These are phyloP conservation scores for Pleodorina starrii DNA, from an alignment of 139 green algal genomes.

Conservation along the genomic window DNA sequence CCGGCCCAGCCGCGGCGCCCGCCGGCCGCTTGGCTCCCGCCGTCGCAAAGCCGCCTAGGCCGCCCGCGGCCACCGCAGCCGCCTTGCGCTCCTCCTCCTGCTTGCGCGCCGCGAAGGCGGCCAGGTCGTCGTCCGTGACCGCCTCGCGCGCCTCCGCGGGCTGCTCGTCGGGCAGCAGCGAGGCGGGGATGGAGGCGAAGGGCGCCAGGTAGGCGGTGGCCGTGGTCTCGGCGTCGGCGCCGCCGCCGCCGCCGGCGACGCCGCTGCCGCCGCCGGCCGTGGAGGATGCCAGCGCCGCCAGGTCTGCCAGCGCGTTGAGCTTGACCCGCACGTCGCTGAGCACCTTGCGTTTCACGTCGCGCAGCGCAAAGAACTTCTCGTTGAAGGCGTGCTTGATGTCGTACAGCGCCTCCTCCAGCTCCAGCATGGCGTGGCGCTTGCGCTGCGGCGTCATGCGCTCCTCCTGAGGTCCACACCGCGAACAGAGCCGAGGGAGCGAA, in stretches of 20 bases:
- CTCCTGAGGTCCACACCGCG: too few species aligned
- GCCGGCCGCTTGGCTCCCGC: conserved; percentile 2
- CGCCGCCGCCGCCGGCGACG: background rate
- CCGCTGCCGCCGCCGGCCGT: background rate
- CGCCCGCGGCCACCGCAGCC: conserved; percentile 32
- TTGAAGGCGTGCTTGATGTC: conserved; percentile 78
- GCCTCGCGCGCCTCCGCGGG: conserved; percentile 63
- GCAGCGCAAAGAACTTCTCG: conserved; percentile 73
- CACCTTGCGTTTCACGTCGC: conserved; percentile 70
- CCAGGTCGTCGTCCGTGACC: conserved; percentile 60
- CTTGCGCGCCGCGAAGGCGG: conserved; percentile 50
- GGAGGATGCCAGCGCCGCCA: conserved; percentile 2
- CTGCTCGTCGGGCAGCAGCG: conserved; percentile 60
- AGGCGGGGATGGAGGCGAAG: background rate
- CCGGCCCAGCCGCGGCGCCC: background rate
- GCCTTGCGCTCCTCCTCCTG: conserved; percentile 60
- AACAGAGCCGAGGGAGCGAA: too few species aligned
- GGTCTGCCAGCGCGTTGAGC: conserved; percentile 43
- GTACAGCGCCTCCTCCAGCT: conserved; percentile 76
- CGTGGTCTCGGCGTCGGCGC: conserved; percentile 1
- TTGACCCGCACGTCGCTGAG: conserved; percentile 43
- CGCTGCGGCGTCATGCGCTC: conserved; percentile 76
- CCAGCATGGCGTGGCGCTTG: conserved; percentile 78
- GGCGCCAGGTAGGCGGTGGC: conserved; percentile 11
- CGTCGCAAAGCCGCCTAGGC: conserved; percentile 56